phyloP scores from a whole-genome alignment of 139 green algal species.

The Closterium sp. region DNA sequence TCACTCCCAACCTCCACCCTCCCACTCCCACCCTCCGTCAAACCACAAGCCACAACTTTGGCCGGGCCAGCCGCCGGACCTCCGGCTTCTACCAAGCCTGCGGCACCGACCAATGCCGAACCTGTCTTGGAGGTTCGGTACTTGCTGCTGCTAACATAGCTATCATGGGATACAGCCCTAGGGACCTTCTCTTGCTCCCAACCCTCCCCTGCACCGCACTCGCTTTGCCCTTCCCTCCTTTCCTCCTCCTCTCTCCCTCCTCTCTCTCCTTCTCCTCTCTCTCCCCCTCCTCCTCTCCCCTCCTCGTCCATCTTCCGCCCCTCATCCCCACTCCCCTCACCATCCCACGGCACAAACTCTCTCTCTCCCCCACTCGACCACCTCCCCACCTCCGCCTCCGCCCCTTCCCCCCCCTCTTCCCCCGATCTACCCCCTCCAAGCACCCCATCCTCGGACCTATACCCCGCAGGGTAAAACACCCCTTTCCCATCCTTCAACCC shows the following conservation, averaged over 20 bases:
- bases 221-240: background rate
- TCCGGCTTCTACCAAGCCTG: background rate
- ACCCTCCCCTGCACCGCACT: background rate
- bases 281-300: background rate
- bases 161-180: background rate
- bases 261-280: background rate
- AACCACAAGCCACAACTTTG: background rate
- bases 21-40: background rate
- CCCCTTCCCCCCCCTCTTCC: background rate
- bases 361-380: background rate
- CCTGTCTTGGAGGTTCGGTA: background rate
- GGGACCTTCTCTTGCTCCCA: background rate
- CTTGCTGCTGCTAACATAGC: background rate
- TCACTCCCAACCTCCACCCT: background rate
- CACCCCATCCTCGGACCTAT: background rate
- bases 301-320: background rate
- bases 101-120: background rate
- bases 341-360: background rate
- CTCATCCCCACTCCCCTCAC: background rate
- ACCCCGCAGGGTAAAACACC: constrained; percentile 37
- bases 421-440: background rate
- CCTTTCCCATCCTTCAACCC: constrained; percentile 78
- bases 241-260: background rate
- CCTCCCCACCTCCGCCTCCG: background rate
- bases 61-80: background rate